These are phyloP conservation scores for Lolium perenne DNA, from an alignment of 176 grass and related monocot genomes.

Conservation along the genomic window DNA sequence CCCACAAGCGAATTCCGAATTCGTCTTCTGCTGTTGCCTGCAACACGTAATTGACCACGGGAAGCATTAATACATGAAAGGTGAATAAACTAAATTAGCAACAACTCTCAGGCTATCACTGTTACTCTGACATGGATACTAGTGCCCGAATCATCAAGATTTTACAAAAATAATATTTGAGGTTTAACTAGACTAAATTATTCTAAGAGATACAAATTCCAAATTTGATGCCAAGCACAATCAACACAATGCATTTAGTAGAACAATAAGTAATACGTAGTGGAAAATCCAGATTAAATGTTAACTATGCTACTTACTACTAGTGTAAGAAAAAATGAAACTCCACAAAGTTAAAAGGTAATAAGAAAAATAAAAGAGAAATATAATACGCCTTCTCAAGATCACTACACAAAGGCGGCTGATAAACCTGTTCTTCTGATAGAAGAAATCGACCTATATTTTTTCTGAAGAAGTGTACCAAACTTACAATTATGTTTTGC, in stretches of 20 bases:
- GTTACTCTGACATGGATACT: background rate
- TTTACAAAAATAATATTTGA: background rate
- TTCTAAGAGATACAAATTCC: background rate
- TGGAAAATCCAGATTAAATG: constrained; percentile 9
- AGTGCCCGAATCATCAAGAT: background rate
- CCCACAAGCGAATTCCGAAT: constrained; percentile 93
- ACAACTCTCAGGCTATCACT: constrained; percentile 25
- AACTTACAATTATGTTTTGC: constrained; percentile 89
- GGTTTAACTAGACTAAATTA: constrained; percentile 4
- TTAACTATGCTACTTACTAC: constrained; percentile 28
- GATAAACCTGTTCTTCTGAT: constrained; percentile 18
- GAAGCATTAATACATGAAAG: constrained; percentile 32
- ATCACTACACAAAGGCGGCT: constrained; percentile 1
- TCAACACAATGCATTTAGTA: constrained; percentile 17
- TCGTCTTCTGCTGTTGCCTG: constrained; percentile 97
- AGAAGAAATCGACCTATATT: constrained; percentile 4
- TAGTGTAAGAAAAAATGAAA: constrained; percentile 19
- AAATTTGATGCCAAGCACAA: constrained; percentile 17
- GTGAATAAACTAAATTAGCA: constrained; percentile 26
- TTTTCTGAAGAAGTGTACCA: constrained; percentile 30
- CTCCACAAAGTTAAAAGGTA: constrained; percentile 20
- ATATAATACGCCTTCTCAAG: background rate
- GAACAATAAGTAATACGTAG: constrained; percentile 26
- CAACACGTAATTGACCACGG: constrained; percentile 30
- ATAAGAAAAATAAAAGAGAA: constrained; percentile 7